Evolutionary conservation across 1,139 yeast species (phyloP), one percentile per base, ranked within the genome.

Genomic region (Candida tetrigidarum): DNA sequence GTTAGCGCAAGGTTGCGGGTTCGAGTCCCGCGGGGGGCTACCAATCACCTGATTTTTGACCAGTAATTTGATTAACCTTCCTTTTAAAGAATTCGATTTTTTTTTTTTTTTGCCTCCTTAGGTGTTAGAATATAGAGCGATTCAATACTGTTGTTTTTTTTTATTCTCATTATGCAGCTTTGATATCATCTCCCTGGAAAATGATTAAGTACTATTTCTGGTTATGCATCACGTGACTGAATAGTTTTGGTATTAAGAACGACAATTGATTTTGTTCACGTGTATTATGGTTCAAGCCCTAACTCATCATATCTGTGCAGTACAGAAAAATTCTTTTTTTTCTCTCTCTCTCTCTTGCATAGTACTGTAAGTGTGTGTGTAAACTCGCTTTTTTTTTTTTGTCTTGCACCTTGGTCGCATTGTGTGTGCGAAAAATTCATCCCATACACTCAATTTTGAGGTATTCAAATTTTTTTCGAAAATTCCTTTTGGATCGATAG

Each of bases 11-110:
- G 79, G 72, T 74, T 72, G 79, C 79, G 80, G 77, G 80, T 74
- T 74, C 80, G 78, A 74, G 77, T 74, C 80, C 79, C 76, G 79
- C 78, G 77, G 63, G 64, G 78, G 78, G 77, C 68, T 71, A n/a
- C n/a, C 18, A 11, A 23, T 23, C 23, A 15, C 23, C 25, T n/a
- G 25, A 25, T 28, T 28, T 28, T 28, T 28, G 6, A 5, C 8
- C 11, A 23, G 26, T 23, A 23, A 23, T 23, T 23, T 23, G 26
- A n/a, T n/a, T n/a, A n/a, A n/a, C n/a, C n/a, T n/a, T n/a, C n/a
- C n/a, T n/a, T n/a, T n/a, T n/a, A n/a, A n/a, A n/a, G n/a, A n/a
- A n/a, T n/a, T n/a, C n/a, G n/a, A n/a, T n/a, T n/a, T n/a, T n/a
- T n/a, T n/a, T n/a, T n/a, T n/a, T n/a, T n/a, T n/a, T n/a, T n/a